A percentile compares a stretch with the other conserved stretches of the same genome.
Conservation (phyloP, 148 eudicot genomes). For the Gaultheria prostrata region DNA sequence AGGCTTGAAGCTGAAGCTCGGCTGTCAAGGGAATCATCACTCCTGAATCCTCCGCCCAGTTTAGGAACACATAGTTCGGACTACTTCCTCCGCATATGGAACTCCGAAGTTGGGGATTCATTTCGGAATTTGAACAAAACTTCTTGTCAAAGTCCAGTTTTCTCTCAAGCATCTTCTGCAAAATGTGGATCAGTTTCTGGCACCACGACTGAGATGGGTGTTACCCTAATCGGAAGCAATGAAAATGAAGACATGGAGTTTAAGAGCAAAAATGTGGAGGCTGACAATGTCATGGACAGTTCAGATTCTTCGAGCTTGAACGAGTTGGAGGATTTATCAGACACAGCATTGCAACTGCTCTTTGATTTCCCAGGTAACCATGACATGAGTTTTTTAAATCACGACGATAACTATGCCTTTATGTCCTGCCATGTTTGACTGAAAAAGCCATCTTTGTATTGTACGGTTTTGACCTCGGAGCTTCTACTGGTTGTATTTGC, state of each 20-base stretch:
- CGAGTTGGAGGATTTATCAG: constrained; percentile 71
- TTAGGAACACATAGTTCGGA: constrained; percentile 36
- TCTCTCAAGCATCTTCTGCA: constrained; percentile 54
- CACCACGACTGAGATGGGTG: constrained; percentile 36
- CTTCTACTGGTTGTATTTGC: constrained; percentile 24
- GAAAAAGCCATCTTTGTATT: not conserved
- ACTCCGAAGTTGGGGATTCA: constrained; percentile 81
- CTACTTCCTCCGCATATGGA: constrained; percentile 73
- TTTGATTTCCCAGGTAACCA: constrained; percentile 64
- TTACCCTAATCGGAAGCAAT: constrained; percentile 9
- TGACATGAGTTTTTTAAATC: constrained; percentile 88
- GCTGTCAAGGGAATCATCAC: constrained; percentile 62
- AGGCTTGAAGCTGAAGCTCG: constrained; percentile 98
- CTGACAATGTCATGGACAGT: constrained; percentile 23
- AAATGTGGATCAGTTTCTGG: constrained; percentile 54
- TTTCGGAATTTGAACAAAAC: constrained; percentile 56
- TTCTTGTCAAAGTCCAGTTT: constrained; percentile 39
- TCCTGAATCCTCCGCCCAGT: constrained; percentile 26
- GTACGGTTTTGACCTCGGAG: constrained; percentile 26
- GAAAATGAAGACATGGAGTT: constrained; percentile 26
- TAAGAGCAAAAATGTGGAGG: constrained; percentile 15
- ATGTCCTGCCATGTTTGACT: constrained; percentile 22
- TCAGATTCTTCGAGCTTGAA: constrained; percentile 54
- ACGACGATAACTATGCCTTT: constrained; percentile 31
- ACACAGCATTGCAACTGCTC: constrained; percentile 65